Evolutionary conservation across 805 yeast genomes (phyloP), one percentile per base, ranked within the genome.

Genomic region (Ogataea zsoltii): DNA sequence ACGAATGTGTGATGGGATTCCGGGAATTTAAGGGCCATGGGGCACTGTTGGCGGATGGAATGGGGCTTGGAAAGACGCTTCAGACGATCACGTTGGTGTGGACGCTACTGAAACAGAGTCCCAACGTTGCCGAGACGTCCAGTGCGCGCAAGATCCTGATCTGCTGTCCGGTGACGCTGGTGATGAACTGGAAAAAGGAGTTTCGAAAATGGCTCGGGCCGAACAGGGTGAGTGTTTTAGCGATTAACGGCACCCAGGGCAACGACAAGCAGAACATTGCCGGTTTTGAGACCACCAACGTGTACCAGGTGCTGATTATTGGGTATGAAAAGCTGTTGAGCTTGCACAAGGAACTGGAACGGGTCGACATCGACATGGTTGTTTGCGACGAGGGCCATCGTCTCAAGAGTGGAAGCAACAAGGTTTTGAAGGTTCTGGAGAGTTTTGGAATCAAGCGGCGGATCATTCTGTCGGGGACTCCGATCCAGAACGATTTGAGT

Each of bases 311-410:
- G 0, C 62, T 94, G 57, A 77, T 94, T 7, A 76, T 90, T 52
- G 96, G 97, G 3, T 94, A 94, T 62, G 99, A 94, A 60, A 87
- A 87, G 57, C 70, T 91, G 30, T 63, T 80, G 13, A 73, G 75
- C 13, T 71, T 82, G 56, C 65, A 74, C 17, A 69, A 71, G 6
- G 83, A 85, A 47, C 57, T 86, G 7, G 55, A 69, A 1, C 62
- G 69, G 2, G 72, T 72, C 2, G 46, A 60, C 3, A 68, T 80
- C 50, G 98, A 90, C 61, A 54, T 94, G 14, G 67, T 94, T 15
- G 78, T 94, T 1, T 94, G 97, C 63, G 99, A 94, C 64, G 99
- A 94, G 61, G 99, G 98, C 2, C 99, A 94, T 63, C 72, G 96
- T 39, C 72, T 94, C 53, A 94, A 92, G 56, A 87, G 80, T 54